Conservation (phyloP, 768 basidiomycete species). For the Lactarius quietus region DNA sequence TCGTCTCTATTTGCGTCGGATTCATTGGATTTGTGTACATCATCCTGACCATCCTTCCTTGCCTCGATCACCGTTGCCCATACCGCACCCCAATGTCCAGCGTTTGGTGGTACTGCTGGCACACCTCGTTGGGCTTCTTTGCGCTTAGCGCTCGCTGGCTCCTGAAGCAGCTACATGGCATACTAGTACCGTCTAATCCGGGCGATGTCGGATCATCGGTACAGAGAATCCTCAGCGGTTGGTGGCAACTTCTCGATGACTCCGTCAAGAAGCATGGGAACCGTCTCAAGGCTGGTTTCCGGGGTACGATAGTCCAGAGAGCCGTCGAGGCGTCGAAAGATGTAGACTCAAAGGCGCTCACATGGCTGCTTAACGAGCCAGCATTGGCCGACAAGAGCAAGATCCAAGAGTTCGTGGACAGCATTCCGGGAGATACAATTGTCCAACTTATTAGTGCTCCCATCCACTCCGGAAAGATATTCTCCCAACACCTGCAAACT, state of each 20-base stretch:
- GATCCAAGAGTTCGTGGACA: slow-evolving; percentile 4
- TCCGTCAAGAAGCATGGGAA: not conserved
- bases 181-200: not conserved
- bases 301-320: not conserved
- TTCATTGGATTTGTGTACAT: slow-evolving; percentile 6
- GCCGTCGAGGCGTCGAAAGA: not conserved
- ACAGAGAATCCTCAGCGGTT: not conserved
- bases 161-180: not conserved
- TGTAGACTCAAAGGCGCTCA: not conserved
- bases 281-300: not conserved
- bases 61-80: slow-evolving; percentile 5
- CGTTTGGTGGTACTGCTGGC: slow-evolving; percentile 2
- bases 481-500: not conserved
- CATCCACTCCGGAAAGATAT: not conserved
- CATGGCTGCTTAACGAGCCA: not conserved
- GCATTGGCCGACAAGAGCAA: not conserved
- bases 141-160: not conserved
- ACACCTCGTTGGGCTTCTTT: not conserved
- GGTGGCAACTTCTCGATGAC: not conserved
- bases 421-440: not conserved
- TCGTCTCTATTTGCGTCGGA: slow-evolving; percentile 1
- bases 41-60: slow-evolving; percentile 10
- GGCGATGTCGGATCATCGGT: not conserved
- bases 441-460: not conserved
- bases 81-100: slow-evolving; percentile 22